A percentile compares a stretch with the other conserved stretches of the same genome.
phyloP scores from a whole-genome alignment of 495 filamentous ascomycete species.

The Tuber umbilicatum region DNA sequence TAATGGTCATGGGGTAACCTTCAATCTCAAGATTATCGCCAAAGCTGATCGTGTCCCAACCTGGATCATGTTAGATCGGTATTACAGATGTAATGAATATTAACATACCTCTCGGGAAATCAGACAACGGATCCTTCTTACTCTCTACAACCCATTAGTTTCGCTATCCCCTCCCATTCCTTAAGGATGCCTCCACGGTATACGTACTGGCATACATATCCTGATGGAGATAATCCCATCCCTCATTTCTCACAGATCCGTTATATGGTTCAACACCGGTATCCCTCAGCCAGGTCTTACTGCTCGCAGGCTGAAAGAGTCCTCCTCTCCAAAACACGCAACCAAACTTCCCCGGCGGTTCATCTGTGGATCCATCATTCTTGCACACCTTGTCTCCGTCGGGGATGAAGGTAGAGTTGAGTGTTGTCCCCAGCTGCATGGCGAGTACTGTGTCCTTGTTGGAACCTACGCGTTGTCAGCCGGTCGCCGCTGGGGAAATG shows the following conservation, averaged over 20 bases:
- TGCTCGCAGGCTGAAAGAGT: conserved; percentile 22
- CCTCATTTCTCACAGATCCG: conserved; percentile 27
- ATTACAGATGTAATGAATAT: neutral
- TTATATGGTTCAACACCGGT: conserved; percentile 20
- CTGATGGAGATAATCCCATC: conserved; percentile 37
- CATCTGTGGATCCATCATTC: neutral
- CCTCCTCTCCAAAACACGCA: conserved; percentile 39
- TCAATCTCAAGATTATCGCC: conserved; percentile 2
- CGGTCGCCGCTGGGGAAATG: neutral
- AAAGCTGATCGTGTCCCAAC: conserved; percentile 33
- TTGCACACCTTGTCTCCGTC: conserved; percentile 25
- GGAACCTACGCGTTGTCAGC: conserved; percentile 7
- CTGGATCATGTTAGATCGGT: conserved; percentile 10
- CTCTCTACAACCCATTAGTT: conserved; percentile 7
- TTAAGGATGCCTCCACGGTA: neutral
- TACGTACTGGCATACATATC: conserved; percentile 23
- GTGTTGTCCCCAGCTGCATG: conserved; percentile 29
- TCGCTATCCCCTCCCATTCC: neutral
- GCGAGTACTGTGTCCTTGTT: conserved; percentile 13
- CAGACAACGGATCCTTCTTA: conserved; percentile 21
- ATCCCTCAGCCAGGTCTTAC: conserved; percentile 21
- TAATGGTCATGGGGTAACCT: conserved; percentile 26
- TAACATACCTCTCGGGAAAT: conserved; percentile 17
- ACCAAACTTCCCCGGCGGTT: conserved; percentile 10
- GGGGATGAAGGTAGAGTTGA: conserved; percentile 30